Base-by-base conservation (phyloP, 306 rosid genomes). In the Cicer pinnatifidum region DNA sequence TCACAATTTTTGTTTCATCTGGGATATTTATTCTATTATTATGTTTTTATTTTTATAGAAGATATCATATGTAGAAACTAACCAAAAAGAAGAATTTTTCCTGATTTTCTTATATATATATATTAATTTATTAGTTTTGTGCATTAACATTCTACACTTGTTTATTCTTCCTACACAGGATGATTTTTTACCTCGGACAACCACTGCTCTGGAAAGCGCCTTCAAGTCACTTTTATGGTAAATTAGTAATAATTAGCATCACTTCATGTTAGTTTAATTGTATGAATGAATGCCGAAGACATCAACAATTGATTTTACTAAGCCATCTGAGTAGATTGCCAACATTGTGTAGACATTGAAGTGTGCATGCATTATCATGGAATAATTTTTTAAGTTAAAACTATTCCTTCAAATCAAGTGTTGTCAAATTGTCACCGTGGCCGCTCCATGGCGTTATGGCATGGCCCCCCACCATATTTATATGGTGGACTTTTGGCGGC, bases 171-270 rank as follows among this genome's bases (percentile, higher is more conserved):
- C 20, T 57, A 71, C 73, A 52, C 91, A 91, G 99, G 97, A 94
- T 28, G 99, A 94, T 84, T 91, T 94, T 88, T 85, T 91, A 83
- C 97, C 99, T 6, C 89, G 99, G 76, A 88, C 96, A 72, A 84
- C 93, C 7, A 85, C 95, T 10, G 89, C 96, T 59, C 67, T 88
- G 67, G 89, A 90, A 73, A 83, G 67, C 44, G 81, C 89, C 71
- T 94, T 77, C 91, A 94, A 87, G 77, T 88, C 89, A 51, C 84
- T 91, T 82, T 75, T 91, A 80, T 94, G 97, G 99, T 94, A 94
- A 82, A 68, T 71, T 19, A 47, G 23, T 54, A 68, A 73, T 19
- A 47, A 37, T 54, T 83, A 61, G 76, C 74, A 67, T 70, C 50
- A 69, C 37, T 38, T 52, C 38, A 11, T 9, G 16, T 37, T 50